phyloP scores from a whole-genome alignment of 495 filamentous ascomycete genomes.

The Trichoderma virens region DNA sequence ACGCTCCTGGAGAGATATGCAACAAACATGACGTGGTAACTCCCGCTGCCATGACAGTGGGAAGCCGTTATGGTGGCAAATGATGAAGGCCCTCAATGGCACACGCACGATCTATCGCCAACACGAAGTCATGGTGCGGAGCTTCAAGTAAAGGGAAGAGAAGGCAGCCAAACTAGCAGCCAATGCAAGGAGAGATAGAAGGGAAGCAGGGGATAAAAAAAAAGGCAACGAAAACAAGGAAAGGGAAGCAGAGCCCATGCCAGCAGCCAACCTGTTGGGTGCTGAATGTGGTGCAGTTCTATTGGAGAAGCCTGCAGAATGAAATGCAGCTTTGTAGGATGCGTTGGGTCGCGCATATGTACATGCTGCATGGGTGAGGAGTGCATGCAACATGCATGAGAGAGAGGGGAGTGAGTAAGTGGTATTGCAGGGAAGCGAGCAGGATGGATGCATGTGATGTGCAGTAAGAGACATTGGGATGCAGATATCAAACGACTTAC shows the following conservation, averaged over 20 bases:
- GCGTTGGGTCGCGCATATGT: not conserved
- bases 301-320: not conserved
- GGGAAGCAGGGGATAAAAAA: not conserved
- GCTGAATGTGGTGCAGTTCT: not conserved
- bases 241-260: not conserved
- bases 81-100: not conserved
- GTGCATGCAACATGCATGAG: slow-evolving; percentile 5
- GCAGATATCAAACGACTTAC: not conserved
- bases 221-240: not conserved
- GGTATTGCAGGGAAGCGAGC: not conserved
- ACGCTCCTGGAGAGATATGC: not conserved
- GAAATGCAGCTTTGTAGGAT: not conserved
- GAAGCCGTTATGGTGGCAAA: not conserved
- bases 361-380: not conserved
- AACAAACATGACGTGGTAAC: not conserved
- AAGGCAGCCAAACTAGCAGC: not conserved
- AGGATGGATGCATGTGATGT: not conserved
- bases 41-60: not conserved
- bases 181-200: not conserved
- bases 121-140: no score
- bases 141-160: not conserved
- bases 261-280: not conserved
- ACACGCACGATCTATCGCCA: not conserved
- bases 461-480: not conserved
- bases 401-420: not conserved